Base-by-base conservation (phyloP, 345 rosid species). In the Kernera saxatilis region DNA sequence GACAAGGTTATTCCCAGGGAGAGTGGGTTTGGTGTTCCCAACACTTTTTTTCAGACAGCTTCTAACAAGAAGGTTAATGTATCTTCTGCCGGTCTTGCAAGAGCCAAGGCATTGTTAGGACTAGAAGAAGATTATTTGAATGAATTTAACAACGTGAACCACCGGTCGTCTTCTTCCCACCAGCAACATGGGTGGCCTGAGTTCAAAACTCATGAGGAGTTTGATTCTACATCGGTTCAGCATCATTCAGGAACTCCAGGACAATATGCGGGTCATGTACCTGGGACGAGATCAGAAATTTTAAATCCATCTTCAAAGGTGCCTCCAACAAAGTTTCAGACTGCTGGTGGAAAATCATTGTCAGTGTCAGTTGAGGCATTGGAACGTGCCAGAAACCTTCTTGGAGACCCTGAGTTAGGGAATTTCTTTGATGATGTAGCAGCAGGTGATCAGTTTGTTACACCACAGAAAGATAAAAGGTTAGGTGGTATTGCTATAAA, bases 291-390 rank as follows among this genome's bases (percentile, higher is more conserved):
- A 40, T 35, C 77, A 14, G 80, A 84, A 43, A 29, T 70, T 41
- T 57, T 54, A 29, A 70, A 52, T 80, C 66, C 82, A 45, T 71
- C 72, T 64, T 50, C 81, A 11, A 83, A 72, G 72, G 81, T 80
- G 10, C 82, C 93, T 72, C 82, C 85, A 41, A 77, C 88, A 64
- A 89, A 82, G 80, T 89, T 94, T 80, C 93, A 84, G 23, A 88
- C 99, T 51, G 99, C 96, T 35, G 88, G 93, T 65, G 96, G 98
- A 22, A 88, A 84, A 83, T 84, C 95, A 51, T 76, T 94, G 70
- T 88, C 92, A 12, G 89, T 94, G 74, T 94, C 98, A n/a, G 81
- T 70, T 75, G 91, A 85, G 72, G 97, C 98, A 59, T 69, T 94
- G 78, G 79, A 82, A 57, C 97, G 94, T 69, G 98, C 96, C 65